Evolutionary conservation across 2,329 filamentous ascomycete genomes (phyloP), one percentile per base, ranked within the genome.

Genomic region (Podosphaera leucotricha): DNA sequence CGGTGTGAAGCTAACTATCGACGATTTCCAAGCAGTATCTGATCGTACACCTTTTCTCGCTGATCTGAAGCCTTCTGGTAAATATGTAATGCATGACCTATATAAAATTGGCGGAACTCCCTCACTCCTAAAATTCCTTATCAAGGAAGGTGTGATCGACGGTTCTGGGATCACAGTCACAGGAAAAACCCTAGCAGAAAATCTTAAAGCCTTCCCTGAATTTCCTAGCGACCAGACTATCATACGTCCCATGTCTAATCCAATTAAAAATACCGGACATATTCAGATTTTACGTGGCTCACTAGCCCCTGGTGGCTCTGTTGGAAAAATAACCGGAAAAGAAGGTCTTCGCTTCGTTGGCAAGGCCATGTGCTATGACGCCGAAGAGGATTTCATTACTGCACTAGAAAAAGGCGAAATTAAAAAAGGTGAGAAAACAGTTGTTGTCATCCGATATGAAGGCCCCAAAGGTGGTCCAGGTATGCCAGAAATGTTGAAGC

Each of bases 11-110:
- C 71, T 90, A 45, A 83, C 78, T 40, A 78, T 90, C 47, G 82
- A 90, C 53, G 82, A 90, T 62, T 87, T 87, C 72, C 82, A 90
- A 64, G 65, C 70, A 53, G 79, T 87, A 42, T 84, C 80, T 0
- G 77, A 90, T 64, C 72, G 75, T 41, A 83, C 71, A 16, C 82
- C 82, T 19, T 79, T 85, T 66, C 68, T 90, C 20, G 81, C 82
- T 7, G 80, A 90, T 58, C 66, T 90, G 37, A 86, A 87, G 66
- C 82, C 82, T 2, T 84, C 79, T 4, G 71, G 71, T 45, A 73
- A 73, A 56, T 72, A 71, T 47, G 71, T 75, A 41, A 72, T 74
- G 66, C 64, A 66, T 30, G 71, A 75, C 52, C 60, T 75, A 37
- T 63, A 67, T 56, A 59, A 61, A 20, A 69, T 74, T 45, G 71